Evolutionary conservation across 345 rosid species (phyloP).

Genomic region (Citropsis articulata): DNA sequence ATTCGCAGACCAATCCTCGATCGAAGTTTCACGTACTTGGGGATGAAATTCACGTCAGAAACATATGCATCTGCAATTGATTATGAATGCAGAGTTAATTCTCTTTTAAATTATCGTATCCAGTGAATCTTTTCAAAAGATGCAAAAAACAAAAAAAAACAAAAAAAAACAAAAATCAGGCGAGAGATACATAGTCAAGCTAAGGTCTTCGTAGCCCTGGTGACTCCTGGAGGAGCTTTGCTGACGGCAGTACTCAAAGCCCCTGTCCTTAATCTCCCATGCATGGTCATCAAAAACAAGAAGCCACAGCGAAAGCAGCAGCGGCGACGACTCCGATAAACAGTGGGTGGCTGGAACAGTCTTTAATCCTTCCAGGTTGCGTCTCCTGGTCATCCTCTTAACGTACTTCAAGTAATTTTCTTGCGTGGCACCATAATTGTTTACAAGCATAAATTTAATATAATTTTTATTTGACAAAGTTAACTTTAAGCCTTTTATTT

Average conservation of each 20-base stretch:
- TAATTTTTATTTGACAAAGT: too few species aligned
- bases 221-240: constrained; percentile 64
- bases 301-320: constrained; percentile 21
- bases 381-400: constrained; percentile 76
- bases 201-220: constrained; percentile 56
- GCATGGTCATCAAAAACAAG: constrained; percentile 28
- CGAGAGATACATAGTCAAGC: constrained; percentile 54
- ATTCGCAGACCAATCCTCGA: constrained; percentile 66
- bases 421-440: background rate
- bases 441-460: background rate
- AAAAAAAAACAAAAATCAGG: too few species aligned
- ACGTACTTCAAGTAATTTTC: constrained; percentile 44
- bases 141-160: too few species aligned
- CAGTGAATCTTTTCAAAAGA: too few species aligned
- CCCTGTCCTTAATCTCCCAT: constrained; percentile 41
- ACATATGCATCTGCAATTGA: constrained; percentile 40
- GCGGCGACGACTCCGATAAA: constrained; percentile 26
- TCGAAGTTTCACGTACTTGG: constrained; percentile 64
- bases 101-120: too few species aligned
- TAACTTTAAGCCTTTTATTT: too few species aligned
- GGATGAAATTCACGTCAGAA: constrained; percentile 70
- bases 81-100: too few species aligned
- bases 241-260: constrained; percentile 74
- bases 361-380: constrained; percentile 56
- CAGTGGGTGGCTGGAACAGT: constrained; percentile 67